Evolutionary conservation across 306 rosid genomes (phyloP).

Genomic region (Cucurbita moschata): DNA sequence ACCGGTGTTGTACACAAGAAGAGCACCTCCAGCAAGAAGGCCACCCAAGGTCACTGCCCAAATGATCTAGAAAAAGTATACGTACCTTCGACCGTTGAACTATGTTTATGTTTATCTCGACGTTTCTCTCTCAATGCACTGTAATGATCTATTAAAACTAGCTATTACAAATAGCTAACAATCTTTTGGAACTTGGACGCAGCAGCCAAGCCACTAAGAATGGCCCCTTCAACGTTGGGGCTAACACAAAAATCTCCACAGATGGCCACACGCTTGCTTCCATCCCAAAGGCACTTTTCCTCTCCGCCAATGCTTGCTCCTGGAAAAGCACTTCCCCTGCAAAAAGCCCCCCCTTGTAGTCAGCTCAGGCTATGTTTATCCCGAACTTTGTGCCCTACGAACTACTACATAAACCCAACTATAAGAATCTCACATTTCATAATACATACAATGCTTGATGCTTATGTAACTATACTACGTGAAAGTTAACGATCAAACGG

Average conservation of each 20-base stretch:
- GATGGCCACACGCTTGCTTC: conserved; percentile 52
- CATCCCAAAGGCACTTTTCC: conserved; percentile 75
- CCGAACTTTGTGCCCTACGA: neutral
- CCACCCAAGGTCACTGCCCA: conserved; percentile 90
- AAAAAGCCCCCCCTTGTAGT: conserved; percentile 4
- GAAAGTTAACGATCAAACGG: neutral
- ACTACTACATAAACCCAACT: neutral
- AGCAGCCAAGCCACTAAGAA: conserved; percentile 73
- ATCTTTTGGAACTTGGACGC: conserved; percentile 45
- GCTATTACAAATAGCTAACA: conserved; percentile 27
- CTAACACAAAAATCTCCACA: conserved; percentile 89
- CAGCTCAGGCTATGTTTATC: neutral
- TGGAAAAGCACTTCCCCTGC: conserved; percentile 93
- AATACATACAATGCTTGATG: neutral
- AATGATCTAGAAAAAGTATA: conserved; percentile 5
- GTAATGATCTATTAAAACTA: too few species aligned
- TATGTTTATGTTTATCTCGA: neutral
- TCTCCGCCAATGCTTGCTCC: conserved; percentile 50
- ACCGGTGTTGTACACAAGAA: conserved; percentile 96
- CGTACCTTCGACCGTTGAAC: too few species aligned
- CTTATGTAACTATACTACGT: neutral
- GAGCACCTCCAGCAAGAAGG: conserved; percentile 83
- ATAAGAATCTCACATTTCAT: neutral
- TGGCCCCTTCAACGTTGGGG: conserved; percentile 82
- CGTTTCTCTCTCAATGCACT: too few species aligned